Percentiles rank a stretch among this genome's conserved stretches.
Conservation (phyloP, 139 green algal species). For the Chlorella sp. region DNA sequence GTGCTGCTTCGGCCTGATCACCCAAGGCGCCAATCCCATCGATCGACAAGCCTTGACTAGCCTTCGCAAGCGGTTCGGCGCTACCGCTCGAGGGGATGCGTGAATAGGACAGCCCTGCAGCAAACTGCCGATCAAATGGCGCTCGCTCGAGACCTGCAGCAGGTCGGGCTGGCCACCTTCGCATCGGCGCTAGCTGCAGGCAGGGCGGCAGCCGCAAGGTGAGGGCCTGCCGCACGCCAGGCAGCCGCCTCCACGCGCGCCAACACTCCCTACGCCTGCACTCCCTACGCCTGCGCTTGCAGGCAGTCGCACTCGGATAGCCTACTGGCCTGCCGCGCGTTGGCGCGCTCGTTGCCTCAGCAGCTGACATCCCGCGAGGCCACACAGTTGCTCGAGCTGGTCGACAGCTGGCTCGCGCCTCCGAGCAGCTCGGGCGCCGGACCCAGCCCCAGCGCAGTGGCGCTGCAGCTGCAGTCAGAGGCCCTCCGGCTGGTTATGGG, state of each 20-base stretch:
- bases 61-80: too few relatives aligned
- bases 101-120: too few relatives aligned
- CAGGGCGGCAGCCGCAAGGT: background rate
- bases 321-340: background rate
- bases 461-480: slow-evolving; percentile 15
- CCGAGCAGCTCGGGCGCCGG: background rate
- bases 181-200: background rate
- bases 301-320: background rate
- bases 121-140: too few relatives aligned
- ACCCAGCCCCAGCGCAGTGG: too few relatives aligned
- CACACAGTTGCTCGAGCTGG: background rate
- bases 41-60: too few relatives aligned
- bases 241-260: too few relatives aligned
- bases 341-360: background rate
- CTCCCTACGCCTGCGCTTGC: too few relatives aligned
- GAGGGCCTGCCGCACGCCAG: background rate
- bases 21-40: too few relatives aligned
- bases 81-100: too few relatives aligned
- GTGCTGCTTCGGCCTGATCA: too few relatives aligned
- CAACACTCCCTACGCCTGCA: background rate
- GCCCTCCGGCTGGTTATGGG: background rate
- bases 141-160: background rate
- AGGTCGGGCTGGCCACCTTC: background rate
- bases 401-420: background rate
- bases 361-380: background rate